These are phyloP conservation scores for Lecanosticta acicola DNA, from an alignment of 2,329 filamentous ascomycete species.

Conservation along the genomic window DNA sequence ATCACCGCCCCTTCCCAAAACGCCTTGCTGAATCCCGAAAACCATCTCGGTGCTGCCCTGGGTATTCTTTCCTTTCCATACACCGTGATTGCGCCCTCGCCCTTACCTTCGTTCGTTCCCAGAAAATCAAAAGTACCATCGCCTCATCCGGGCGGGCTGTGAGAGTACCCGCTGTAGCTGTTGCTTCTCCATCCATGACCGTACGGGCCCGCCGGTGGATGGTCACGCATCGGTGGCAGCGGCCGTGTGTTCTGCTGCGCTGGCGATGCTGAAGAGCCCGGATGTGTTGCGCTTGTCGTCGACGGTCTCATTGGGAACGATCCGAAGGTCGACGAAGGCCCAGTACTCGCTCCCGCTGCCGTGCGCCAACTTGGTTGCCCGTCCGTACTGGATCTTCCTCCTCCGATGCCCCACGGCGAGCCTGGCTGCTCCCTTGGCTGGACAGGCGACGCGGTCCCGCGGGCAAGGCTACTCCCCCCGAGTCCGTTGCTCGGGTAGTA, in stretches of 20 bases:
- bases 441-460: background rate
- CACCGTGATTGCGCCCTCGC: too few relatives aligned
- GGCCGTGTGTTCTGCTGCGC: constrained; percentile 1
- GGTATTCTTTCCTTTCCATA: background rate
- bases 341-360: background rate
- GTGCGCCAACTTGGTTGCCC: background rate
- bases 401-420: background rate
- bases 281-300: background rate
- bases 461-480: background rate
- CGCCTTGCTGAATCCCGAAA: constrained; percentile 1
- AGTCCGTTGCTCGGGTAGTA: background rate
- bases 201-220: background rate
- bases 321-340: background rate
- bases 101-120: too few relatives aligned
- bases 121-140: background rate
- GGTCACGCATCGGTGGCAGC: background rate
- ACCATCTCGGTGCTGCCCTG: background rate
- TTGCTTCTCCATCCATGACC: constrained; percentile 5
- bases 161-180: constrained; percentile 1
- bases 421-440: background rate
- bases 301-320: background rate
- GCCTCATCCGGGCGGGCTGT: constrained; percentile 3
- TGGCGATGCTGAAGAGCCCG: background rate
- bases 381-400: too few relatives aligned
- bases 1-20: too few relatives aligned